Conservation (phyloP, 768 basidiomycete species). For the Russula sp. region DNA sequence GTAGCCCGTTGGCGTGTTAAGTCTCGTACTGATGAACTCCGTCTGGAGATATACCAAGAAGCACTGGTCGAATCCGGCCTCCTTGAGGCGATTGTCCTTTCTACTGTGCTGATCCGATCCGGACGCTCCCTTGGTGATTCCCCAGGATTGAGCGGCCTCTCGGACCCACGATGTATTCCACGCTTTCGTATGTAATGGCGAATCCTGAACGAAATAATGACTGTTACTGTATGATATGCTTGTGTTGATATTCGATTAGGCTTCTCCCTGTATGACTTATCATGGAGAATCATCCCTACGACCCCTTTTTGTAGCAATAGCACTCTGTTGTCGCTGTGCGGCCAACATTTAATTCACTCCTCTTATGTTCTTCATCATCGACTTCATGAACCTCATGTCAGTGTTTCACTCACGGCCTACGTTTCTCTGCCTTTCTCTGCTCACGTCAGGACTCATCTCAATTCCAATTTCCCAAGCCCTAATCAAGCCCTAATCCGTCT, state of each 20-base stretch:
- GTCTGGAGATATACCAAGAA: conserved; percentile 19
- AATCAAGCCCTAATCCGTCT: not conserved
- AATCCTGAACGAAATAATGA: not conserved
- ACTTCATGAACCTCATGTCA: not conserved
- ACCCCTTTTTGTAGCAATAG: conserved; percentile 1
- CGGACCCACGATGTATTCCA: not conserved
- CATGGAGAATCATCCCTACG: not conserved
- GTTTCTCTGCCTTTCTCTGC: not conserved
- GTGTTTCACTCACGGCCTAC: not conserved
- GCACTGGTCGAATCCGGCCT: conserved; percentile 16
- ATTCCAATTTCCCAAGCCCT: no score
- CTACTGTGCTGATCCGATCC: conserved; percentile 11
- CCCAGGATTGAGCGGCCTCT: not conserved
- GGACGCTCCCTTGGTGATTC: conserved; percentile 16
- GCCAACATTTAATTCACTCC: not conserved
- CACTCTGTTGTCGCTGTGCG: not conserved
- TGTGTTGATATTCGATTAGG: not conserved
- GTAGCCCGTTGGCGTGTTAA: conserved; percentile 22
- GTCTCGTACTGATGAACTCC: conserved; percentile 9
- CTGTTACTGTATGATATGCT: not conserved
- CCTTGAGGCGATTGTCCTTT: conserved; percentile 23
- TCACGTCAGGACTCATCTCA: no score
- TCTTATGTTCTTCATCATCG: no score
- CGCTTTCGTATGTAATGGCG: not conserved
- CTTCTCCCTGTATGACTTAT: not conserved